phyloP scores from a whole-genome alignment of 228 moss, liverwort and hornwort species.

The Sphagnum magellanicum region DNA sequence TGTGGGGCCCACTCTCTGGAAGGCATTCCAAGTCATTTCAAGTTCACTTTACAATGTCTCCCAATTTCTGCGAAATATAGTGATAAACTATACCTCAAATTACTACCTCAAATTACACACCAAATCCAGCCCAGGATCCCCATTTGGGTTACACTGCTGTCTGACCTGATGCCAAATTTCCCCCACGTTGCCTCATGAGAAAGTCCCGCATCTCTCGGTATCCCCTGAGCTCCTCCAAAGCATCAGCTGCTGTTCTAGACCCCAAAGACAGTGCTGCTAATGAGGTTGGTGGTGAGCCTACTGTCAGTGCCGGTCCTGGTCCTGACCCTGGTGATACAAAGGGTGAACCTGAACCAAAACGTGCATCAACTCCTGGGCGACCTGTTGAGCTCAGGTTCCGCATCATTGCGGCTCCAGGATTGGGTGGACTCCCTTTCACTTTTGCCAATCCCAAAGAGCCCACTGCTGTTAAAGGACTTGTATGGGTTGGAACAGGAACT shows the following conservation, averaged over 20 bases:
- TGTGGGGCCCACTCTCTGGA: no score
- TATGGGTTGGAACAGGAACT: no score
- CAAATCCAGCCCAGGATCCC: neutral
- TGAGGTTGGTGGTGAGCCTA: slow-evolving; percentile 42
- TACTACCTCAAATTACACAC: no score
- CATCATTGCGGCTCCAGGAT: slow-evolving; percentile 18
- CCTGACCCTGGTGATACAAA: slow-evolving; percentile 19
- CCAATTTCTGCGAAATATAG: no score
- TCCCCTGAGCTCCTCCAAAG: slow-evolving; percentile 77
- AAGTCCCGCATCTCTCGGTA: slow-evolving; percentile 97
- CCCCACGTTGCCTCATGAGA: slow-evolving; percentile 83
- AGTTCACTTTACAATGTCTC: no score
- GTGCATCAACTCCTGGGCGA: slow-evolving; percentile 16
- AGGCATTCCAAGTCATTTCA: no score
- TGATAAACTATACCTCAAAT: no score
- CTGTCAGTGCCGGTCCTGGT: slow-evolving; percentile 4
- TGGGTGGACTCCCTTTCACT: slow-evolving; percentile 57
- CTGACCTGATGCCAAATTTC: slow-evolving; percentile 35
- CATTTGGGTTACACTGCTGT: slow-evolving; percentile 29
- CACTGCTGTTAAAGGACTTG: neutral
- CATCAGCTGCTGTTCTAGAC: slow-evolving; percentile 64
- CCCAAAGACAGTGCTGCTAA: slow-evolving; percentile 42
- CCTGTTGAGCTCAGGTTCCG: neutral
- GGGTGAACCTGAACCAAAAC: slow-evolving; percentile 41
- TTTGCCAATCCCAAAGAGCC: slow-evolving; percentile 22